Evolutionary conservation across 441 rosid genomes (phyloP), one percentile per base, ranked within the genome.

Genomic region (Croton setiger): DNA sequence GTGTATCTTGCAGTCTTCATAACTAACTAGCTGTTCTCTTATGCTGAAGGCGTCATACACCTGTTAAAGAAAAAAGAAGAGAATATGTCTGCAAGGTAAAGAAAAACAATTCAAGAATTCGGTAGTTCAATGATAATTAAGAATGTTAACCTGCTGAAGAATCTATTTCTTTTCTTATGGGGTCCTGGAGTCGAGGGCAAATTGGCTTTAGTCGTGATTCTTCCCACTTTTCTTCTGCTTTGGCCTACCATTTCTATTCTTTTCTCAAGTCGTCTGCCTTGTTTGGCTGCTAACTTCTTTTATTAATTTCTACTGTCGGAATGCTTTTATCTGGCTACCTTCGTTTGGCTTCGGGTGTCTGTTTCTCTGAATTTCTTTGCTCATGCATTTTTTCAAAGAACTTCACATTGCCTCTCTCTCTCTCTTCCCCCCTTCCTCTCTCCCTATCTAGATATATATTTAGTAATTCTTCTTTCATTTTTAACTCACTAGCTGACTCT

Each of bases 71-170:
- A 79, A 85, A 90, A 88, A 87, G 96, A 81, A 92, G 98, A 82
- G 98, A 92, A 76, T 92, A 95, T 89, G 81, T 88, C 73, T 91
- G 97, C 97, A 95, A 92, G 99, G 98, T 95, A 92, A 90, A 86
- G 69, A 66, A 71, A 66, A 83, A 74, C 71, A 75, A 67, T 39
- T 63, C 79, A 69, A 85, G 89, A 82, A 84, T 76, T 80, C 79
- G 83, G 64, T 82, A 77, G 62, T 84, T 82, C 82, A 71, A 44
- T 84, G 80, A 75, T 88, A 74, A 61, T 77, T 27, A 35, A 60
- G 77, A 81, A 72, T 70, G 66, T 63, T 75, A 72, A 35, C 74
- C 75, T 76, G 78, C 69, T 67, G 78, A 55, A 70, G 78, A 68
- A 69, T 76, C 74, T 66, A 65, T 69, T 69, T 59, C 52, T 78